Conservation (phyloP, 176 grass and related monocot species). For the Zea luxurians region DNA sequence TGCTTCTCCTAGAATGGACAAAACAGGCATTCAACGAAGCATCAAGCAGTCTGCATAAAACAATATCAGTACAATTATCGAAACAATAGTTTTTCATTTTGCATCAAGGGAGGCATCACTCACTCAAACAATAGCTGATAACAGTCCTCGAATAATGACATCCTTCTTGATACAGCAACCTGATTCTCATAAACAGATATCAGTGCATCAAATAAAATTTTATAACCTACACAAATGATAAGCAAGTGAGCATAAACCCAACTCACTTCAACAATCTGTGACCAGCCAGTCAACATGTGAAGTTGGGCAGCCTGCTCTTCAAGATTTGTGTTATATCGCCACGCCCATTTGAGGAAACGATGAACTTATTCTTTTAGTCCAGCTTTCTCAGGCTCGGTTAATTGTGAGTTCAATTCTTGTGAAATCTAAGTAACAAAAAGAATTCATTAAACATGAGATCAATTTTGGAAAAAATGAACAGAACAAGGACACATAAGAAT, state of each 20-base stretch:
- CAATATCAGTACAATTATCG: slow-evolving; percentile 11
- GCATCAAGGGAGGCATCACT: slow-evolving; percentile 41
- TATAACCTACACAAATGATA: slow-evolving; percentile 18
- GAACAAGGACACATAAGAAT: too few species aligned
- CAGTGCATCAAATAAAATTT: neutral
- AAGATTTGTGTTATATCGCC: slow-evolving; percentile 90
- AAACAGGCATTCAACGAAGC: slow-evolving; percentile 41
- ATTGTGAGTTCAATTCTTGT: too few species aligned
- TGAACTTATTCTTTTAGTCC: slow-evolving; percentile 77
- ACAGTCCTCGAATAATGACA: slow-evolving; percentile 22
- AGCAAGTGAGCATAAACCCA: slow-evolving; percentile 29
- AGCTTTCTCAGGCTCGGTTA: neutral
- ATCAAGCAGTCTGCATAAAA: slow-evolving; percentile 68
- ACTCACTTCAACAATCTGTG: slow-evolving; percentile 86
- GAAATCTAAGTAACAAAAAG: too few species aligned
- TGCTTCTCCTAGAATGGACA: too few species aligned
- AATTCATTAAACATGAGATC: too few species aligned
- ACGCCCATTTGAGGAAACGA: slow-evolving; percentile 86
- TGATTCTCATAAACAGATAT: too few species aligned
- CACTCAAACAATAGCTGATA: slow-evolving; percentile 90
- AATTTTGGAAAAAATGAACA: too few species aligned
- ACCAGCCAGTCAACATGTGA: slow-evolving; percentile 95
- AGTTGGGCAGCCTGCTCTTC: slow-evolving; percentile 94
- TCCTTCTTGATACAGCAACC: too few species aligned
- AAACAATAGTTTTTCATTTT: slow-evolving; percentile 17